Conservation (phyloP, 1,139 yeast species). For the Pichia sp. region DNA sequence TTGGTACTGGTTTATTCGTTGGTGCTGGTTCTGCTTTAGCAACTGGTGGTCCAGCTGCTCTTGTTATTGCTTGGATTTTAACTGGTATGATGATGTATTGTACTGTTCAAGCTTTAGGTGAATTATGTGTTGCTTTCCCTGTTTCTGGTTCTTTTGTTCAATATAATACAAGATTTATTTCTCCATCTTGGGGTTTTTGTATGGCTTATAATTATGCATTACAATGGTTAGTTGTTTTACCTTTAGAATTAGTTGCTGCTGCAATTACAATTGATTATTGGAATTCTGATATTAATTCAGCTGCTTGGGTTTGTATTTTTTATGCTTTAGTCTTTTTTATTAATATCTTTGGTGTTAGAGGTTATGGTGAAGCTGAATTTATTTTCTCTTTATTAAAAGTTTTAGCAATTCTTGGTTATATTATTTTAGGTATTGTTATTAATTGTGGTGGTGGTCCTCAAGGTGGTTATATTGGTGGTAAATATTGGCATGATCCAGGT, state of each 20-base stretch:
- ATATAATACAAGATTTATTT: slow-evolving; percentile 58
- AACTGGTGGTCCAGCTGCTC: slow-evolving; percentile 65
- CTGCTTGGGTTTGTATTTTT: slow-evolving; percentile 62
- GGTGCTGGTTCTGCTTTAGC: slow-evolving; percentile 60
- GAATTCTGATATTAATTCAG: slow-evolving; percentile 51
- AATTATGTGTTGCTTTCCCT: slow-evolving; percentile 60
- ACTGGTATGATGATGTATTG: slow-evolving; percentile 50
- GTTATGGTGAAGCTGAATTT: slow-evolving; percentile 67
- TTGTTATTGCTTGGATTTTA: slow-evolving; percentile 49
- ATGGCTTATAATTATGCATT: slow-evolving; percentile 66
- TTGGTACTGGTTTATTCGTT: slow-evolving; percentile 63
- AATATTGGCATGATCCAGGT: slow-evolving; percentile 56
- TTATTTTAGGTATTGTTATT: slow-evolving; percentile 62
- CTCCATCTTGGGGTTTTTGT: slow-evolving; percentile 71
- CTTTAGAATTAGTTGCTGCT: slow-evolving; percentile 67
- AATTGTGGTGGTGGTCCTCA: slow-evolving; percentile 65
- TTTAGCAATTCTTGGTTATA: slow-evolving; percentile 58
- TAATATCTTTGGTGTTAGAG: slow-evolving; percentile 56
- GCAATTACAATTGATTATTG: slow-evolving; percentile 63
- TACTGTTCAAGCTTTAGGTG: slow-evolving; percentile 66
- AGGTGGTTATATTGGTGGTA: slow-evolving; percentile 54
- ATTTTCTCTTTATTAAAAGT: slow-evolving; percentile 54
- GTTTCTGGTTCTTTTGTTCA: slow-evolving; percentile 69
- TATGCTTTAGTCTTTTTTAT: slow-evolving; percentile 49
- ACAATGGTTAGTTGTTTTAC: slow-evolving; percentile 65